Evolutionary conservation across 2,329 filamentous ascomycete genomes (phyloP).

Genomic region (Exophiala phaeomuriformis): DNA sequence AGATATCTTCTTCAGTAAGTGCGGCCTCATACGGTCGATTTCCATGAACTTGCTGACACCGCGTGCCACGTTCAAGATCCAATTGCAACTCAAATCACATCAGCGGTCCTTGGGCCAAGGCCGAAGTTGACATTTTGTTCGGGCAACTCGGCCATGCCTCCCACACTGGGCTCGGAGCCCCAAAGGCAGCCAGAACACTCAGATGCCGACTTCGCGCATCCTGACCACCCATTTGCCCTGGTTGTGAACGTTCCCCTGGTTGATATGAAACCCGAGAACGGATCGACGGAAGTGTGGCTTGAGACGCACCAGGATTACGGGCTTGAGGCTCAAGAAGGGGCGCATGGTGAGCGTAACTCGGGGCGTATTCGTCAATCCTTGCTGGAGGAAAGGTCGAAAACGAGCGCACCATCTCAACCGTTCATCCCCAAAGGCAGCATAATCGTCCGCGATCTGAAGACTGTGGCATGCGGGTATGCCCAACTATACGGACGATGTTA

Average conservation of each 20-base stretch:
- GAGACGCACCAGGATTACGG: constrained; percentile 43
- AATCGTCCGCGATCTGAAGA: constrained; percentile 41
- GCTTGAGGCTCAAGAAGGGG: constrained; percentile 41
- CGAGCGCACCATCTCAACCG: constrained; percentile 35
- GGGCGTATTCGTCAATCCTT: constrained; percentile 41
- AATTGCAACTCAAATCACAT: constrained; percentile 38
- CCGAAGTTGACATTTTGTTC: constrained; percentile 54
- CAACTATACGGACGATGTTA: constrained; percentile 37
- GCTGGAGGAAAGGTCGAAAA: constrained; percentile 29
- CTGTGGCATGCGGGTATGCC: constrained; percentile 48
- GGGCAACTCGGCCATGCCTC: constrained; percentile 52
- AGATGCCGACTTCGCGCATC: constrained; percentile 54
- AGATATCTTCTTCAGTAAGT: constrained; percentile 49
- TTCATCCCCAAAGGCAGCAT: constrained; percentile 41
- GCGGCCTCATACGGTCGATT: not conserved
- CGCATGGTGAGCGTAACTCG: constrained; percentile 48
- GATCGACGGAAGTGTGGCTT: constrained; percentile 54
- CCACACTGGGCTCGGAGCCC: constrained; percentile 35
- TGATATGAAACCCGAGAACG: constrained; percentile 46
- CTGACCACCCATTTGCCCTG: constrained; percentile 48
- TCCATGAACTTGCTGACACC: not conserved
- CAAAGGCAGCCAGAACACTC: constrained; percentile 52
- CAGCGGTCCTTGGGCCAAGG: constrained; percentile 47
- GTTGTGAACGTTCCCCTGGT: constrained; percentile 50
- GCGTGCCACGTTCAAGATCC: constrained; percentile 34